These are phyloP conservation scores for Pseudoscleropodium purum DNA, from an alignment of 225 moss, liverwort and hornwort species.

Conservation along the genomic window DNA sequence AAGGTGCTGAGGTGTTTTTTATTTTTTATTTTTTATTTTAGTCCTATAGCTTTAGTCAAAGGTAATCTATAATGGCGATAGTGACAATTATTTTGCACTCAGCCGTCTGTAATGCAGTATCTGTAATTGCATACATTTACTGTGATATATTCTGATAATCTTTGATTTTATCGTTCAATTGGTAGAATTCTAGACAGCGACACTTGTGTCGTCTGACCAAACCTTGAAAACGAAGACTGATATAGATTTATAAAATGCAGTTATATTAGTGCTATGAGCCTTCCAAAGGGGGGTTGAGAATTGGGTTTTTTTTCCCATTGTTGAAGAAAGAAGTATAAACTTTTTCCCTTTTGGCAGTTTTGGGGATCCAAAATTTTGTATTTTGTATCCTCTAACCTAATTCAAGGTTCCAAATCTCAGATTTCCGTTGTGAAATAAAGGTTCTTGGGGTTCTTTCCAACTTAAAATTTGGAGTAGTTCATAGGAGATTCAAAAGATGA, in stretches of 20 bases:
- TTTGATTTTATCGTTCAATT: neutral
- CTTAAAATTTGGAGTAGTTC: no score
- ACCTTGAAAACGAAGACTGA: neutral
- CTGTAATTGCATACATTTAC: neutral
- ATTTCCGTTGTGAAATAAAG: rapidly evolving
- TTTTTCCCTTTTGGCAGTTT: neutral
- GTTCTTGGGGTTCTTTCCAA: no score
- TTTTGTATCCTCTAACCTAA: neutral
- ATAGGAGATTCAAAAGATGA: no score
- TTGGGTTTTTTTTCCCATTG: neutral
- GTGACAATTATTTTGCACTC: neutral
- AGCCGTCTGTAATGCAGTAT: neutral
- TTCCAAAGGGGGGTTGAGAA: neutral
- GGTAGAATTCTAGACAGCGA: neutral
- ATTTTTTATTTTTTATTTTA: neutral
- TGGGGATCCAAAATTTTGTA: neutral
- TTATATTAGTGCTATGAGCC: no score
- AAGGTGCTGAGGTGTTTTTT: neutral
- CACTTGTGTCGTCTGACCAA: no score
- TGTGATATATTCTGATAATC: neutral
- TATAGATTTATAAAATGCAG: neutral
- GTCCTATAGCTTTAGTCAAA: neutral
- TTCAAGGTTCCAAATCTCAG: neutral
- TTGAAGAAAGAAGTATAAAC: neutral
- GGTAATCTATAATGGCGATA: neutral